Percentiles rank a stretch among this genome's conserved stretches.
phyloP scores from a whole-genome alignment of 176 grass and related monocot species.

The Echinochloa phyllopogon region DNA sequence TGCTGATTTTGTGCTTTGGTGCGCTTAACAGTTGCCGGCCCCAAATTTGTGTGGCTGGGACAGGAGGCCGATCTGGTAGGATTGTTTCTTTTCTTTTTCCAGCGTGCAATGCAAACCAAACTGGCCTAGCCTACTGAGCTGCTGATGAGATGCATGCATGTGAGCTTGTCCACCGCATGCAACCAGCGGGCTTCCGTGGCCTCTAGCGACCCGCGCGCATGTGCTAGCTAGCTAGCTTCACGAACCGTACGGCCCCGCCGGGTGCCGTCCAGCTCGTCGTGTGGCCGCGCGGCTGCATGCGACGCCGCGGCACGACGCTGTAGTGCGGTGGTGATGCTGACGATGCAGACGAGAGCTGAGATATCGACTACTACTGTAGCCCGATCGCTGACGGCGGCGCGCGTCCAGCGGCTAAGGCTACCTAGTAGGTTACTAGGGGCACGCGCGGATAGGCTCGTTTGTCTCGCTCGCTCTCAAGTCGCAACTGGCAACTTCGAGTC shows the following conservation, averaged over 20 bases:
- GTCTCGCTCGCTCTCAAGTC: no score
- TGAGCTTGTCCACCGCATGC: no score
- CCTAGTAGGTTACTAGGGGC: no score
- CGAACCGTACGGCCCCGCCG: no score
- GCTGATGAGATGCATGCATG: no score
- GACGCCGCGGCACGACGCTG: conserved; percentile 37
- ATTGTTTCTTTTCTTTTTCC: background rate
- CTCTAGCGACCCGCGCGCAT: background rate
- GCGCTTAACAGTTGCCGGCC: background rate
- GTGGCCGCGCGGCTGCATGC: background rate
- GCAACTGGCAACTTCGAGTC: no score
- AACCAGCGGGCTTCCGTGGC: no score
- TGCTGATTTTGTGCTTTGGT: no score
- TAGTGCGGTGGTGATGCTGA: background rate
- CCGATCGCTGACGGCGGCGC: background rate
- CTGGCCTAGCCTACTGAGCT: background rate
- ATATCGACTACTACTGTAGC: no score
- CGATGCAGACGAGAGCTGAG: background rate
- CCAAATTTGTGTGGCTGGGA: background rate
- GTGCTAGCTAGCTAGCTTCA: background rate
- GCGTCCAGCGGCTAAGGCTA: background rate
- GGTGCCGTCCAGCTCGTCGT: background rate
- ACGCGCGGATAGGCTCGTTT: no score
- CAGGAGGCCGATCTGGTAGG: background rate
- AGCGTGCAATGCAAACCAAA: background rate